Evolutionary conservation across 371 early-diverging fungal genomes (phyloP), one percentile per base, ranked within the genome.

Genomic region (Mucor mucedo): DNA sequence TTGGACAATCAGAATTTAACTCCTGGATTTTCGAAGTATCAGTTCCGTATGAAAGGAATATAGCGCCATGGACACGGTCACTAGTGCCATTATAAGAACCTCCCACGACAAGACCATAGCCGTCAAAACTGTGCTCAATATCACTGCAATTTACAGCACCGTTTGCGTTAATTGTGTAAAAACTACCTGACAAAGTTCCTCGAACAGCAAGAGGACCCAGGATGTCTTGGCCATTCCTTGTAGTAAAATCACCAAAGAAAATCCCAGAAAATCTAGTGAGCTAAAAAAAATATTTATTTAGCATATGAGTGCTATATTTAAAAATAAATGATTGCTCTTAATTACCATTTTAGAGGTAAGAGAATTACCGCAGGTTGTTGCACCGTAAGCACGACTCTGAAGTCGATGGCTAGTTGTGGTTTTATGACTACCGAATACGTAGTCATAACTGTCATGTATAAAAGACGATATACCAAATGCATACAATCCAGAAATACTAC

Each of bases 221-320:
- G 14, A 50, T 62, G 39, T 57, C 57, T 27, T 55, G 39, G 4
- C 52, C 50, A 7, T 38, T 40, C 4, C 10, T 21, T 0, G 68
- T 67, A 11, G 6, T 44, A 29, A 67, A 67, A 29, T 67, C 40
- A 35, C 68, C 68, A 63, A 67, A 67, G 4, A 67, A 63, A 38
- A 67, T 63, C 1, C 41, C 53, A 32, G 39, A 54, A 47, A 67
- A 67, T 49, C 42, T 38, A n/a, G 5, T 2, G n/a, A 45, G 16
- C 45, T 45, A 45, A 45, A 45, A 13, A 40, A 5, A 33, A n/a
- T n/a, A n/a, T n/a, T n/a, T n/a, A n/a, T n/a, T n/a, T n/a, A n/a
- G n/a, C n/a, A n/a, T n/a, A n/a, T n/a, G n/a, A n/a, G n/a, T n/a
- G n/a, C n/a, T n/a, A n/a, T n/a, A n/a, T n/a, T n/a, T n/a, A n/a